Evolutionary conservation across 2,329 filamentous ascomycete species (phyloP).

Genomic region (Dissoconium aciculare): DNA sequence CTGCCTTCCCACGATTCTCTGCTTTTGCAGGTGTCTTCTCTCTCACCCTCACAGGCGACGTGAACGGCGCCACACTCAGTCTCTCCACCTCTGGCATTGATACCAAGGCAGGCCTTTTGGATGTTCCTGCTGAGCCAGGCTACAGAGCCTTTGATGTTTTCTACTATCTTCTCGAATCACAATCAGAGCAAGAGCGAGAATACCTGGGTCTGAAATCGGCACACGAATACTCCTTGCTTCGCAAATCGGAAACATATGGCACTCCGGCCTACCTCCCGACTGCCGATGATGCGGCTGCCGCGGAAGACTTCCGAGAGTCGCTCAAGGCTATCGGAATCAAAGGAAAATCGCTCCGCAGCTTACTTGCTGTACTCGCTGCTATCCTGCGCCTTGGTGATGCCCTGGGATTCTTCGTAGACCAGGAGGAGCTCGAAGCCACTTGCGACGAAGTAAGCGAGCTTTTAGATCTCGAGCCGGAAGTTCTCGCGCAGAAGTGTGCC

Average conservation of each 20-base stretch:
- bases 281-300: slow-evolving; percentile 79
- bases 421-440: slow-evolving; percentile 67
- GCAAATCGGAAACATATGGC: slow-evolving; percentile 69
- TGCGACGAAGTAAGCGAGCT: slow-evolving; percentile 83
- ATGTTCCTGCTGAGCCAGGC: slow-evolving; percentile 63
- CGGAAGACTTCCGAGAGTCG: slow-evolving; percentile 78
- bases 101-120: slow-evolving; percentile 61
- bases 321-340: slow-evolving; percentile 90
- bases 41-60: slow-evolving; percentile 62
- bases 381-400: slow-evolving; percentile 86
- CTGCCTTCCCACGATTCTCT: slow-evolving; percentile 65
- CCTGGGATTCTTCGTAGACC: slow-evolving; percentile 68
- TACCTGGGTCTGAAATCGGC: slow-evolving; percentile 68
- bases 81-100: slow-evolving; percentile 82
- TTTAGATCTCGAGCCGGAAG: slow-evolving; percentile 72
- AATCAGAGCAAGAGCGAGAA: slow-evolving; percentile 70
- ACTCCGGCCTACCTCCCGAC: slow-evolving; percentile 82
- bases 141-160: slow-evolving; percentile 95
- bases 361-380: slow-evolving; percentile 75
- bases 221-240: slow-evolving; percentile 62
- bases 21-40: slow-evolving; percentile 70
- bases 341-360: slow-evolving; percentile 61
- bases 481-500: slow-evolving; percentile 61
- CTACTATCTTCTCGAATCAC: slow-evolving; percentile 83
- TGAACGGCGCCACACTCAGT: slow-evolving; percentile 60